Evolutionary conservation across 192 early-diverging fungal genomes (phyloP).

Genomic region (Podila clonocystis): DNA sequence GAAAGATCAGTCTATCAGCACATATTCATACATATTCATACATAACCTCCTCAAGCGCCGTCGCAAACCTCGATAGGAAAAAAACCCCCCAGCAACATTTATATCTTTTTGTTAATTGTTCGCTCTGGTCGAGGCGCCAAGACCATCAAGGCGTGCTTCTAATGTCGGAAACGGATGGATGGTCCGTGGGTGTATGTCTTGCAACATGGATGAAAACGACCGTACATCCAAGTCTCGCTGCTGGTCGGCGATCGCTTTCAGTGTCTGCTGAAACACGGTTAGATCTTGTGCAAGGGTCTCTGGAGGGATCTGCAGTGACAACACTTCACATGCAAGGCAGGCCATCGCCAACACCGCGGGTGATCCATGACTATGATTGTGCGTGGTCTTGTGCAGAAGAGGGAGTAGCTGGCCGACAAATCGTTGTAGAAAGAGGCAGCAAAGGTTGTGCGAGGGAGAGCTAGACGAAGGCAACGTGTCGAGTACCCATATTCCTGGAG

Average conservation of each 20-base stretch:
- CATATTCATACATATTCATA: too few species aligned
- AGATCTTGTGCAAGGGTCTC: background rate
- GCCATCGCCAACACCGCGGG: background rate
- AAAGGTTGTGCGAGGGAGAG: background rate
- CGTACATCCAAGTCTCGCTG: background rate
- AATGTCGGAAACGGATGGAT: background rate
- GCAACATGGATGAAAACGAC: background rate
- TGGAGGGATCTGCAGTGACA: background rate
- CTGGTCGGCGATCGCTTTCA: background rate
- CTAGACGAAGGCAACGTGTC: background rate
- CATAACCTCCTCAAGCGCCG: too few species aligned
- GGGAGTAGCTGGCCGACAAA: background rate
- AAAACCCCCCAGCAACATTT: too few species aligned
- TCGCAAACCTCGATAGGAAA: too few species aligned
- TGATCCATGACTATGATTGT: background rate
- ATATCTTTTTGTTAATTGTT: background rate
- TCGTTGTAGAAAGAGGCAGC: background rate
- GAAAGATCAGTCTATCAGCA: too few species aligned
- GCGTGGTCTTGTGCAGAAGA: constrained; percentile 8
- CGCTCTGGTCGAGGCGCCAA: background rate
- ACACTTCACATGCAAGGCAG: background rate
- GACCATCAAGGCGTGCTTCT: background rate
- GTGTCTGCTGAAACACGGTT: background rate
- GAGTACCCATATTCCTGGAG: background rate
- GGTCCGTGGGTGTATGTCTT: background rate